These are phyloP conservation scores for Fistulifera solaris DNA, from an alignment of 108 stramenopile species.

Conservation along the genomic window DNA sequence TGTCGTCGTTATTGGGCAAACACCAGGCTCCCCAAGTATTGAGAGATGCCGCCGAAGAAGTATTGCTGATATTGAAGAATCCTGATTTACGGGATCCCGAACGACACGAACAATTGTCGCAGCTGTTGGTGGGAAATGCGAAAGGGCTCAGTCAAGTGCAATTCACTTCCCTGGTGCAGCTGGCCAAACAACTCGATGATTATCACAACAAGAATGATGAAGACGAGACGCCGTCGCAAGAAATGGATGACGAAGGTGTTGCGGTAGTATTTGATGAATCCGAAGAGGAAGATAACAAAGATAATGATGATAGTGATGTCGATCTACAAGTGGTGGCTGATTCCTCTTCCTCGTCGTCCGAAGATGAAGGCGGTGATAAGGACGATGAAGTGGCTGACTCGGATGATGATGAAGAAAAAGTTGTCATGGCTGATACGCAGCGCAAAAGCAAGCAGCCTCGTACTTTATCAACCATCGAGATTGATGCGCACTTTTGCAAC, in stretches of 20 bases:
- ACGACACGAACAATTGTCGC: constrained; percentile 63
- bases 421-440: constrained; percentile 24
- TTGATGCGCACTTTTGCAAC: constrained; percentile 95
- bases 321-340: constrained; percentile 80
- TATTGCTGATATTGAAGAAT: constrained; percentile 80
- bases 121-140: constrained; percentile 65
- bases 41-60: constrained; percentile 88
- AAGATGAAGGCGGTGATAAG: constrained; percentile 62
- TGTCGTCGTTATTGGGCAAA: constrained; percentile 60
- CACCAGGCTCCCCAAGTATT: constrained; percentile 88
- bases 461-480: constrained; percentile 85
- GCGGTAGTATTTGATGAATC: constrained; percentile 95
- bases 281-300: constrained; percentile 72
- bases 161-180: constrained; percentile 68
- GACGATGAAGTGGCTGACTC: constrained; percentile 6
- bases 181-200: constrained; percentile 88
- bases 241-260: constrained; percentile 96
- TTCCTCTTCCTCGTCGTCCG: constrained; percentile 53
- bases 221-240: constrained; percentile 11
- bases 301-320: constrained; percentile 65
- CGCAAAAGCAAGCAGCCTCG: constrained; percentile 44
- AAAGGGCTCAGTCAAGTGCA: constrained; percentile 43
- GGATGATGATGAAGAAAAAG: constrained; percentile 53
- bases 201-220: constrained; percentile 43
- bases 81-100: constrained; percentile 63